Evolutionary conservation across 441 rosid species (phyloP).

Genomic region (Populus hybrid): DNA sequence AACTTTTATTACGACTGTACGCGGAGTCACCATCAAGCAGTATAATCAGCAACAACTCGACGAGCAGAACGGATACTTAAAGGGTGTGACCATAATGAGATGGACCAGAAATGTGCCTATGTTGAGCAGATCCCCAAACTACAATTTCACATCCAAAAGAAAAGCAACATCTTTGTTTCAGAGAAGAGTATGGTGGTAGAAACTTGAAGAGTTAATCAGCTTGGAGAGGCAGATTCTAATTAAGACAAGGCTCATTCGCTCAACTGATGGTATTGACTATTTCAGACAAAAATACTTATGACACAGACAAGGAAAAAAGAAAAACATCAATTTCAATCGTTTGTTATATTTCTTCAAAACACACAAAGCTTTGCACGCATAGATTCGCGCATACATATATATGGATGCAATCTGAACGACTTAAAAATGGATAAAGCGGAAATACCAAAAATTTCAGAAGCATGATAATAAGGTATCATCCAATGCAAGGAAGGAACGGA

Average conservation of each 20-base stretch:
- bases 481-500: conserved; percentile 16
- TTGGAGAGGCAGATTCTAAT: not conserved
- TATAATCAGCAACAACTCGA: no score
- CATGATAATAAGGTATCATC: conserved; percentile 17
- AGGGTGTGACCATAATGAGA: no score
- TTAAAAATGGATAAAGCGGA: conserved; percentile 26
- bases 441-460: conserved; percentile 26
- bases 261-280: not conserved
- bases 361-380: conserved; percentile 33
- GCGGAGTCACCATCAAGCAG: no score
- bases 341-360: conserved; percentile 23
- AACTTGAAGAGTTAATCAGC: not conserved
- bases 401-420: conserved; percentile 21
- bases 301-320: not conserved
- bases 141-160: no score
- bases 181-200: not conserved
- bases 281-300: not conserved
- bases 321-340: conserved; percentile 26
- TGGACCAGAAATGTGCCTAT: no score
- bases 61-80: no score
- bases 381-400: conserved; percentile 11
- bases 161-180: no score
- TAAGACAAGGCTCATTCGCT: not conserved
- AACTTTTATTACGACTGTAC: no score
- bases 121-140: no score